Base-by-base conservation (phyloP, 371 early-diverging fungal genomes). In the Apophysomyces sp. region DNA sequence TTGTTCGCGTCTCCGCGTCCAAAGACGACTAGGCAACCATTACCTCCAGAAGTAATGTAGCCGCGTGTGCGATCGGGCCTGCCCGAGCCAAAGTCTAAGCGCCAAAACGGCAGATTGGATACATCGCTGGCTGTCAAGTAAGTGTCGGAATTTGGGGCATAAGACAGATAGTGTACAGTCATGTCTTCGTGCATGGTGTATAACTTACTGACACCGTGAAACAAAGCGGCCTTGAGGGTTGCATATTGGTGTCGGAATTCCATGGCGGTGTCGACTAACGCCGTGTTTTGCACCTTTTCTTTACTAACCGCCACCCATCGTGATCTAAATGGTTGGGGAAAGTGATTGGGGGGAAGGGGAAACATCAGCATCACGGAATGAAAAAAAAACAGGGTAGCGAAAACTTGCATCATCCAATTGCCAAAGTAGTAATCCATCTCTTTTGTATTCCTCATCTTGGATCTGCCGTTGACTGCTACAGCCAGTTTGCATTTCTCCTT, bases 1-100 rank as follows among this genome's bases (percentile, higher is more conserved):
- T 67, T 64, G 24, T 56, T 59, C 8, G 56, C 44, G n/a, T 73
- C 68, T 1, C 62, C 60, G 44, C 77, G 58, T 3, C 72, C 72
- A 71, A 77, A 73, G 11, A 77, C 31, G 28, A 73, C 62, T 27
- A 77, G 34, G 16, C 77, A 77, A 0, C 77, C 77, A 62, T 77
- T 71, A 12, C 77, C 77, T 13, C 77, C 77, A 52, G 65, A 71
- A 4, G 77, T 77, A 27, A 77, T 77, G 26, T 77, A 77, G 8
- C 77, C 68, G 30, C 77, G 60, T 11, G 69, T 71, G 36, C 73
- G 65, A 57, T 76, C 76, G 28, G 76, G 76, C 16, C 58, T 37
- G 0, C 76, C 76, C 63, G 55, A 66, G 9, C 76, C 73, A 62
- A 77, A 77, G 49, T 77, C 69, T 1, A 69, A 32, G 4, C 66